Percentiles rank a stretch among this genome's conserved stretches.
Evolutionary conservation across 1,284 basidiomycete genomes (phyloP).

Genomic region (Thelephora terrestris): DNA sequence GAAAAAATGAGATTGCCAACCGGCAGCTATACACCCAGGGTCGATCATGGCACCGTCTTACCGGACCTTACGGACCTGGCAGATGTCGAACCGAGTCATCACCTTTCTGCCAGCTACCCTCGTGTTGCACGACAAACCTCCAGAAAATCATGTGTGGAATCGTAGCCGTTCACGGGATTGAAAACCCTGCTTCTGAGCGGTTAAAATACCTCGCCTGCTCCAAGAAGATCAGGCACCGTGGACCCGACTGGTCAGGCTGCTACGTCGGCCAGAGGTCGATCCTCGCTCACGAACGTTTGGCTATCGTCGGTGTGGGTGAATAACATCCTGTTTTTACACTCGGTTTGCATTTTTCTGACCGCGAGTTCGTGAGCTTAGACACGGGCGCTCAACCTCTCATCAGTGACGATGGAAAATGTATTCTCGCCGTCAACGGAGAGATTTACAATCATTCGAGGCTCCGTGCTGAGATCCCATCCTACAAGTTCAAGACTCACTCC

Average conservation of each 20-base stretch:
- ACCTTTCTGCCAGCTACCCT: too few relatives aligned
- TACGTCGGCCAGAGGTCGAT: slow-evolving; percentile 75
- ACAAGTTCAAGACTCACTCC: slow-evolving; percentile 94
- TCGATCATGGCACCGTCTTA: too few relatives aligned
- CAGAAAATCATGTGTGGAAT: slow-evolving; percentile 74
- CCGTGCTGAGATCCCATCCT: slow-evolving; percentile 54
- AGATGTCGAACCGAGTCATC: too few relatives aligned
- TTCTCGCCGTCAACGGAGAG: slow-evolving; percentile 96
- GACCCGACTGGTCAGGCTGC: slow-evolving; percentile 96
- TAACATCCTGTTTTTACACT: too few relatives aligned
- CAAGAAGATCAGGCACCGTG: slow-evolving; percentile 85
- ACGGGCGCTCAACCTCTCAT: slow-evolving; percentile 94
- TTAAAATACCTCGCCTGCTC: slow-evolving; percentile 75
- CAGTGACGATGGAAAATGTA: slow-evolving; percentile 77
- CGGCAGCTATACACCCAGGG: too few relatives aligned
- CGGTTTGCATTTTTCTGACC: neutral
- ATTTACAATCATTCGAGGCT: slow-evolving; percentile 96
- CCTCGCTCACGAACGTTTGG: slow-evolving; percentile 86
- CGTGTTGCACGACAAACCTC: too few relatives aligned
- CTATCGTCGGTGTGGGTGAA: slow-evolving; percentile 96
- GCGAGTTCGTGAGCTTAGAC: slow-evolving; percentile 39
- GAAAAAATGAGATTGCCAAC: too few relatives aligned
- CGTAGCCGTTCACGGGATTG: slow-evolving; percentile 71
- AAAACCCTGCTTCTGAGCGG: slow-evolving; percentile 60
- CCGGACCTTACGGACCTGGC: too few relatives aligned